These are phyloP conservation scores for Crataegus laevigata DNA, from an alignment of 306 rosid species.

Conservation along the genomic window DNA sequence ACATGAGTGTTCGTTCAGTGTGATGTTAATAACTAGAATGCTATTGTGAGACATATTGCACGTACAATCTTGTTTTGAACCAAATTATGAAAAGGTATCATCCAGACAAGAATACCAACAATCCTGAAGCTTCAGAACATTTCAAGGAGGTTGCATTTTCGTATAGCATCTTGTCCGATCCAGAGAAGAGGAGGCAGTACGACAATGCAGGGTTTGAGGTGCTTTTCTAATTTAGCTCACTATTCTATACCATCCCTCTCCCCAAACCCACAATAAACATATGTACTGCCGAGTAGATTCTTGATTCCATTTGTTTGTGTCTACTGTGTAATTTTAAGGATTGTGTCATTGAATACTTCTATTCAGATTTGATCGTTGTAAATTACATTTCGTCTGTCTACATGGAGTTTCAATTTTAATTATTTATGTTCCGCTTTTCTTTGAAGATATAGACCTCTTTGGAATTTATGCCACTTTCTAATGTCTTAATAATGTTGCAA, in stretches of 20 bases:
- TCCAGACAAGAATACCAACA: slow-evolving; percentile 90
- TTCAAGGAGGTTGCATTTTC: slow-evolving; percentile 97
- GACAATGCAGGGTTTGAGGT: slow-evolving; percentile 98
- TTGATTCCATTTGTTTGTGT: neutral
- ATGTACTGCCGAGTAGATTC: neutral
- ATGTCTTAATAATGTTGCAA: neutral
- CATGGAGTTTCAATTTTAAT: neutral
- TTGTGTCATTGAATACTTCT: neutral
- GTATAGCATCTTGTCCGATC: slow-evolving; percentile 88
- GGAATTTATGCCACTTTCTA: neutral
- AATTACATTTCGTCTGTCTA: neutral
- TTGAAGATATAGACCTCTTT: neutral
- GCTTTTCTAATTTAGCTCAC: slow-evolving; percentile 8
- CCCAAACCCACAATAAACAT: neutral
- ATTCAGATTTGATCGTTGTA: neutral
- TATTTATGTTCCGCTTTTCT: neutral
- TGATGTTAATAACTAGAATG: neutral
- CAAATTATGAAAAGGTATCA: slow-evolving; percentile 55
- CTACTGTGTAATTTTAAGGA: neutral
- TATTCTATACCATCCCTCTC: neutral
- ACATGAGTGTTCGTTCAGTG: neutral
- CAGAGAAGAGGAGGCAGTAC: slow-evolving; percentile 93
- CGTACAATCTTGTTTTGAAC: neutral
- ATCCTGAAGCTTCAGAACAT: slow-evolving; percentile 90
- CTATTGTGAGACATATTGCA: slow-evolving; percentile 1